Evolutionary conservation across 345 rosid species (phyloP), one percentile per base, ranked within the genome.

Genomic region (Gossypium thurberi): DNA sequence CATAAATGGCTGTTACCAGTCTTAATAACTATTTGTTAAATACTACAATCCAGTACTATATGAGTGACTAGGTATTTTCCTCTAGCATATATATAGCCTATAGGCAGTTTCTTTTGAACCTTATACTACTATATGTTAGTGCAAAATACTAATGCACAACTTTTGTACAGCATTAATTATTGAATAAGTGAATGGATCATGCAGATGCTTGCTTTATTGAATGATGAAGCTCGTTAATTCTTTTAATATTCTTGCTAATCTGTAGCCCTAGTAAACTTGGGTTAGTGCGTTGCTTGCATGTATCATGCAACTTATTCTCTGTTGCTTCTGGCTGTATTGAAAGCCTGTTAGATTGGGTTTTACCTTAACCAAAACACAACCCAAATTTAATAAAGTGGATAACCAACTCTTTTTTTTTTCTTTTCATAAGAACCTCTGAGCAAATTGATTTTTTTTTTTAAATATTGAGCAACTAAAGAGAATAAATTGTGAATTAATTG

Each of bases 151-250:
- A 21, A 25, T 1, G 14, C 42, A 15, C 13, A 15, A 25, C 23
- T 48, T 67, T 48, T 48, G 71, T 48, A 67, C 71, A 48, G 43
- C 57, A 23, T 66, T 67, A 67, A 26, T 10, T 26, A 8, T 47
- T 26, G 56, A 47, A 47, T 14, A 47, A 47, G 11, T 15, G 56
- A 25, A 5, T 47, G 51, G 33, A 5, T 8, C 10, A 42, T 64
- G 13, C 3, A 33, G 65, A 2, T 28, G 43, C 44, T 61, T 0
- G 43, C 46, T 10, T 42, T 15, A 13, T 60, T 46, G 44, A 60
- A 60, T 28, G 65, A 43, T 33, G 44, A 15, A 15, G 46, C 20
- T 17, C 7, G 12, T 62, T 20, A 17, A 33, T 33, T 17, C n/a
- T 0, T 15, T 14, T 15, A 60, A 28, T 60, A 17, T 48, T 48